phyloP scores from a whole-genome alignment of 371 early-diverging fungal genomes.

The Coemansia sp. region DNA sequence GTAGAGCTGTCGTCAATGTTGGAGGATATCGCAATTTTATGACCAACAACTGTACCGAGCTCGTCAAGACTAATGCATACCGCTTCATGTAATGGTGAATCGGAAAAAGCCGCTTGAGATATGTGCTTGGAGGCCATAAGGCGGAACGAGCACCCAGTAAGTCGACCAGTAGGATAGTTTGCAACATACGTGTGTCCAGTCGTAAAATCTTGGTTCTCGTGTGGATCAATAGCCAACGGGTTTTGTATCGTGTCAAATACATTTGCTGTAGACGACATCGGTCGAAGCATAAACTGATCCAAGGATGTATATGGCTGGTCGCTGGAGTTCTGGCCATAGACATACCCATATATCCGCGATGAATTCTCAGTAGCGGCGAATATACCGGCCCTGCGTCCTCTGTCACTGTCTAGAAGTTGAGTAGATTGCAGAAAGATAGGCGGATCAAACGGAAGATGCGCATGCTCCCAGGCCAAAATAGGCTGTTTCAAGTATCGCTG shows the following conservation, averaged over 20 bases:
- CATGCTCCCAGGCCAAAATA: slow-evolving; percentile 28
- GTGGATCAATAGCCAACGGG: slow-evolving; percentile 25
- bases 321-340: slow-evolving; percentile 26
- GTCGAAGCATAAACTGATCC: slow-evolving; percentile 27
- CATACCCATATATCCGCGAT: slow-evolving; percentile 14
- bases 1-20: too few relatives aligned
- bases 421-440: slow-evolving; percentile 23
- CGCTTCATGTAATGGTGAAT: not conserved
- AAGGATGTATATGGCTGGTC: slow-evolving; percentile 34
- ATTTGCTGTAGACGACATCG: not conserved
- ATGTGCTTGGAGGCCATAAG: not conserved
- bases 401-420: slow-evolving; percentile 1
- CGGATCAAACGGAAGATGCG: slow-evolving; percentile 14
- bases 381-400: slow-evolving; percentile 18
- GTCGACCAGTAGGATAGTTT: slow-evolving; percentile 14
- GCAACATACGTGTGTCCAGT: slow-evolving; percentile 11
- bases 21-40: slow-evolving; percentile 1
- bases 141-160: slow-evolving; percentile 17
- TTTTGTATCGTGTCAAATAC: slow-evolving; percentile 20
- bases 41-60: slow-evolving; percentile 26
- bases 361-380: slow-evolving; percentile 30
- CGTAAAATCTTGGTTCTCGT: slow-evolving; percentile 18
- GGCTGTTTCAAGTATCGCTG: slow-evolving; percentile 37
- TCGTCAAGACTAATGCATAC: slow-evolving; percentile 28
- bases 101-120: not conserved